Evolutionary conservation across 169 alveolate species (phyloP), one percentile per base, ranked within the genome.

Genomic region (Plasmodium fragile): DNA sequence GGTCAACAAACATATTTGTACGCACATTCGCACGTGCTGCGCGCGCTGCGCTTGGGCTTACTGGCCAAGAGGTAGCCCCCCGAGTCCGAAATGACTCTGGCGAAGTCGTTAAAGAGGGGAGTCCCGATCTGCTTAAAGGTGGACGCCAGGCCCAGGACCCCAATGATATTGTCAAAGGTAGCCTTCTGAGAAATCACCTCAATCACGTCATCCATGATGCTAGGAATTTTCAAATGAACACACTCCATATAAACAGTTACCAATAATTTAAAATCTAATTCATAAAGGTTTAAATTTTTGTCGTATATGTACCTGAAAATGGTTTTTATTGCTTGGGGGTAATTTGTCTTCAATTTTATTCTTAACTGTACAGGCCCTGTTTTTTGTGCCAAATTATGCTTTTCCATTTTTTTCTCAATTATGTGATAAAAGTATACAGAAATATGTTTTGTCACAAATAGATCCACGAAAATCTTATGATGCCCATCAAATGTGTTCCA

Each of bases 341-440:
- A 87, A 39, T 87, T 30, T 22, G 93, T 87, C 72, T 87, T 87
- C 81, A 87, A 87, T 77, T 87, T 87, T 49, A 87, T 75, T 87
- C 45, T 77, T 87, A 87, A 41, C 28, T 87, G 83, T 55, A 87
- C 55, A 78, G 79, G 87, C 22, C 89, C 89, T 72, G 72, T 87
- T n/a, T 78, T 87, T 70, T 65, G 45, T 55, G 32, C 70, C 71
- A 87, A 39, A 87, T 78, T 78, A 78, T 41, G 52, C 16, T 78
- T 87, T 77, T 87, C 89, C n/a, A 87, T 78, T 87, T 87, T 87
- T 49, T 87, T 87, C 71, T 87, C 93, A 55, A 87, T 87, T 11
- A 78, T 36, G 71, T 87, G 93, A 87, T 87, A 87, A 87, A 87
- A 87, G 59, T 77, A 75, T 6, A 65, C 81, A 39, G 93, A 87